These are phyloP conservation scores for Phaeotremella fagi DNA, from an alignment of 768 basidiomycete species.

Conservation along the genomic window DNA sequence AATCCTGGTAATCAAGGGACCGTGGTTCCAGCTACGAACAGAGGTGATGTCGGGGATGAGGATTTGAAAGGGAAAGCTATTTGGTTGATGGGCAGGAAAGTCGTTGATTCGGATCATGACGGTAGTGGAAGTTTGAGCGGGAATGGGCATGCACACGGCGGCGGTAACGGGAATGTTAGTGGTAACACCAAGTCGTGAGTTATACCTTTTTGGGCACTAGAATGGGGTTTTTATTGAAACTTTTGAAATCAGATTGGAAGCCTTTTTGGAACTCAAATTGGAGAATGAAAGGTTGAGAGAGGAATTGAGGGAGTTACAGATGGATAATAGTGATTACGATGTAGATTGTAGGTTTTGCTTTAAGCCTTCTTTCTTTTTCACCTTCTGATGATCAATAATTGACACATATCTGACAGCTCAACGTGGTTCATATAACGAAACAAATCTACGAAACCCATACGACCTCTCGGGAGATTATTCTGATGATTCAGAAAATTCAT, in stretches of 20 bases:
- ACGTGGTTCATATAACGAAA: conserved; percentile 10
- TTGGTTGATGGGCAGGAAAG: conserved; percentile 46
- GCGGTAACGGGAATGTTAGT: no score
- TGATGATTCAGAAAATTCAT: no score
- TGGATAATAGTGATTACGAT: conserved; percentile 34
- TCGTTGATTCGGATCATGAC: conserved; percentile 10
- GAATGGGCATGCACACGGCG: no score
- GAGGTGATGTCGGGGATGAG: background rate
- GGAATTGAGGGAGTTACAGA: conserved; percentile 49
- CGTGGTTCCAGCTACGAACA: background rate
- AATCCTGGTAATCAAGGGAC: conserved; percentile 6
- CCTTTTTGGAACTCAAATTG: conserved; percentile 70
- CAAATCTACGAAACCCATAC: background rate
- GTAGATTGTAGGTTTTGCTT: conserved; percentile 11
- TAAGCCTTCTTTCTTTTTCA: background rate
- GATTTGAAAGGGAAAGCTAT: conserved; percentile 40
- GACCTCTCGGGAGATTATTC: no score
- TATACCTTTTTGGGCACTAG: background rate
- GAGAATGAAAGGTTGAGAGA: conserved; percentile 77
- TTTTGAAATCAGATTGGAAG: conserved; percentile 48
- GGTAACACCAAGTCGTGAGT: conserved; percentile 44
- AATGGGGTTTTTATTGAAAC: background rate
- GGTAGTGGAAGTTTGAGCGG: conserved; percentile 8
- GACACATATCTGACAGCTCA: no score
- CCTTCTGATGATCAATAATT: no score